A percentile compares a stretch with the other conserved stretches of the same genome.
Conservation (phyloP, 73 alveolate genomes). For the Tetrahymena borealis region DNA sequence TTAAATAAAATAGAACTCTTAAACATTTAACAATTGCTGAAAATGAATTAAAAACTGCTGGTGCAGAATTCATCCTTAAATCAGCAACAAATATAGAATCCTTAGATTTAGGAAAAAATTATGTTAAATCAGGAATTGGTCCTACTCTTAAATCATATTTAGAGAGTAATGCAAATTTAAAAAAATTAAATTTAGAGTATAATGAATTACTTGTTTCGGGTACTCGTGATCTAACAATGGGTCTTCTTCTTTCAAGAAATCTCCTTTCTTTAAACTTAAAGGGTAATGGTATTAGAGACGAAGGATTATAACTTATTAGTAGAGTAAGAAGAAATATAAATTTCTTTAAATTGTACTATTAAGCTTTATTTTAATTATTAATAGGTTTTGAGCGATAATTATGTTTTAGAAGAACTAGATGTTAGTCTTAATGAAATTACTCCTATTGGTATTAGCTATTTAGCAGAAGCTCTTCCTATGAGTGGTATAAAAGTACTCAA, state of each 20-base stretch:
- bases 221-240: constrained; percentile 85
- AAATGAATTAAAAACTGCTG: constrained; percentile 90
- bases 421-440: constrained; percentile 87
- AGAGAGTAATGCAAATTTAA: constrained; percentile 53
- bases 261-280: constrained; percentile 49
- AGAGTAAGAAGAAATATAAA: neutral
- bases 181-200: constrained; percentile 78
- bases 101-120: constrained; percentile 82
- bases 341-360: neutral
- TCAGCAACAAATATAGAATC: constrained; percentile 68
- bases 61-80: constrained; percentile 89
- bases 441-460: constrained; percentile 75
- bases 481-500: constrained; percentile 61
- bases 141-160: constrained; percentile 72
- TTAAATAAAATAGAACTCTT: constrained; percentile 75
- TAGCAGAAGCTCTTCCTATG: constrained; percentile 82
- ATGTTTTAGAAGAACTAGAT: constrained; percentile 70
- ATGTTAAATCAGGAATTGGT: constrained; percentile 81
- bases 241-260: constrained; percentile 43
- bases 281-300: constrained; percentile 35
- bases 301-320: constrained; percentile 5
- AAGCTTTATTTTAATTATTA: constrained; percentile 39
- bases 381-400: constrained; percentile 63
- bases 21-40: constrained; percentile 81
- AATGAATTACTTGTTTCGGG: constrained; percentile 91